A percentile compares a stretch with the other conserved stretches of the same genome.
phyloP scores from a whole-genome alignment of 2,329 filamentous ascomycete species.

The Curvularia sp. region DNA sequence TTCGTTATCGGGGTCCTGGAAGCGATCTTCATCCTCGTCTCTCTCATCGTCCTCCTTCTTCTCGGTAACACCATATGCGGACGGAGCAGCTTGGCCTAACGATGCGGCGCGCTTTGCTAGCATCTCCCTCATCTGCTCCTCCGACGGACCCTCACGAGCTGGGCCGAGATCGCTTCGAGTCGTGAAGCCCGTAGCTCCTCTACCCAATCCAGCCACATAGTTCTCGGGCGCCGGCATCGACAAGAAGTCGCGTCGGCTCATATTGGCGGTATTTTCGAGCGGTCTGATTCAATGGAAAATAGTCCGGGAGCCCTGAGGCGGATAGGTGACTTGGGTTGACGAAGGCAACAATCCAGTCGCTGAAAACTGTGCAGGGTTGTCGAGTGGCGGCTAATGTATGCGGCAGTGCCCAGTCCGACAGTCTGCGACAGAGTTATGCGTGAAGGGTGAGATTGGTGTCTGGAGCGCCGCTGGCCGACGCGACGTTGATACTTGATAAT shows the following conservation, averaged over 20 bases:
- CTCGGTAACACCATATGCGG: slow-evolving; percentile 72
- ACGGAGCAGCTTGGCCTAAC: slow-evolving; percentile 74
- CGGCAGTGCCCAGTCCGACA: not conserved
- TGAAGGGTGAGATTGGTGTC: not conserved
- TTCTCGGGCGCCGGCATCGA: slow-evolving; percentile 73
- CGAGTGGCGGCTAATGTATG: too few species aligned
- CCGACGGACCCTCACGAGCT: slow-evolving; percentile 90
- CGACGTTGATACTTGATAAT: slow-evolving; percentile 16
- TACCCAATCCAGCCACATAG: slow-evolving; percentile 89
- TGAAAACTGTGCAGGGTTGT: not conserved
- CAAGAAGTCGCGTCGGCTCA: slow-evolving; percentile 83
- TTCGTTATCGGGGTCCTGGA: slow-evolving; percentile 96
- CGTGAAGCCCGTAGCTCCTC: slow-evolving; percentile 97
- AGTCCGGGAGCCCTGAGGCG: not conserved
- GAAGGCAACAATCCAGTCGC: not conserved
- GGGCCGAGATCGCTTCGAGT: slow-evolving; percentile 96
- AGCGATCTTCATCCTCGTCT: slow-evolving; percentile 78
- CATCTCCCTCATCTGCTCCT: slow-evolving; percentile 98
- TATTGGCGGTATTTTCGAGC: slow-evolving; percentile 42
- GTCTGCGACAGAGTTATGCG: not conserved
- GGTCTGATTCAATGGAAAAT: too few species aligned
- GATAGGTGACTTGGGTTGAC: slow-evolving; percentile 5
- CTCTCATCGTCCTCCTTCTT: slow-evolving; percentile 74
- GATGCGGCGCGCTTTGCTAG: slow-evolving; percentile 91
- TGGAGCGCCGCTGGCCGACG: slow-evolving; percentile 9